Evolutionary conservation across 169 alveolate genomes (phyloP), one percentile per base, ranked within the genome.

Genomic region (Plasmodium berghei): DNA sequence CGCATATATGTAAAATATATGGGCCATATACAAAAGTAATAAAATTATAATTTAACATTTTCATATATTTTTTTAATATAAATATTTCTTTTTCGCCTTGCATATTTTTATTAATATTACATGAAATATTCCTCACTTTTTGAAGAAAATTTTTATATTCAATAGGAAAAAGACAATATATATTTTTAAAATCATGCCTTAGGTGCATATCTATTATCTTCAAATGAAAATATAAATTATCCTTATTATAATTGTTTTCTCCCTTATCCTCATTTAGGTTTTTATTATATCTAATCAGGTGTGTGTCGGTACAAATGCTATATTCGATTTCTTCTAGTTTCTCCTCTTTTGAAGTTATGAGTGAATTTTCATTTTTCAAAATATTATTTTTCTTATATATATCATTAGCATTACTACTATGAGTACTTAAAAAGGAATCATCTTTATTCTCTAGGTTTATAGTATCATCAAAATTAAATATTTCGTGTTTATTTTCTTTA

Each of bases 61-160:
- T 80, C 72, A 80, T 67, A 67, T 80, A 80, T 80, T 80, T 80
- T 72, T 80, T 80, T 80, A 80, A 80, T 40, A 80, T 80, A 61
- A 52, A 80, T 54, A 80, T 80, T 80, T 66, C 80, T 28, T 80
- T 80, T 67, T 80, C 90, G 40, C 90, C 90, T 80, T 80, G 90
- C 59, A 67, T 34, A 67, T 67, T 66, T 67, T 80, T 80, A 61
- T 80, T 64, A 66, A 62, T 24, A 61, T 10, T 80, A 80, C 69
- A 80, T 22, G 90, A 48, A 24, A 56, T 45, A 20, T 45, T 67
- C 18, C 83, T 40, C 18, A 80, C 59, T 66, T 69, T 64, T 67
- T 67, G 73, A 80, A 80, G 90, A 48, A 80, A 80, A n/a, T 49
- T 80, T 54, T 80, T 80, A 55, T 80, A 80, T 40, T 80, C 80